These are phyloP conservation scores for Xylaria digitata DNA, from an alignment of 2,329 filamentous ascomycete genomes.

Conservation along the genomic window DNA sequence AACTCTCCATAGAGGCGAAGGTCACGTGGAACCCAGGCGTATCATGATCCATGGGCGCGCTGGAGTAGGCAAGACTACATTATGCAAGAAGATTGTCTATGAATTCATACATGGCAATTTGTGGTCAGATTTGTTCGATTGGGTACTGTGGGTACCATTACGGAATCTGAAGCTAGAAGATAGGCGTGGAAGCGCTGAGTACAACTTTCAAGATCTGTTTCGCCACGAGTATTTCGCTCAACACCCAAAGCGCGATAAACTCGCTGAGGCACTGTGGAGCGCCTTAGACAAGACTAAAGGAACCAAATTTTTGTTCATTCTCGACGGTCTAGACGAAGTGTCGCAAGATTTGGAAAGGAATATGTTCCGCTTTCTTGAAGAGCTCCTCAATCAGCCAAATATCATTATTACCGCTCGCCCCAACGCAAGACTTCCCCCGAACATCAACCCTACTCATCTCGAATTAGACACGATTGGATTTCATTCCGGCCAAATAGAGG, in stretches of 20 bases:
- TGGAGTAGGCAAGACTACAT: conserved; percentile 29
- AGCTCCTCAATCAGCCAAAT: conserved; percentile 45
- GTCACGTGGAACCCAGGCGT: background rate
- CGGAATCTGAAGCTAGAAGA: conserved; percentile 13
- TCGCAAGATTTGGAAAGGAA: background rate
- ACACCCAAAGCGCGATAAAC: background rate
- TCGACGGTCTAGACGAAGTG: conserved; percentile 60
- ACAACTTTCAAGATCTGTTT: conserved; percentile 2
- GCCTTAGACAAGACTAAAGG: no score
- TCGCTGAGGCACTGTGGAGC: no score
- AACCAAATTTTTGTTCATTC: conserved; percentile 50
- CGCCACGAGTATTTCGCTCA: conserved; percentile 12
- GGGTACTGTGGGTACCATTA: conserved; percentile 26
- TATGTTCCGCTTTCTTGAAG: background rate
- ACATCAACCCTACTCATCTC: conserved; percentile 43
- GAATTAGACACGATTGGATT: conserved; percentile 57
- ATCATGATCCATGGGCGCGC: conserved; percentile 28
- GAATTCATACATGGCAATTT: conserved; percentile 19
- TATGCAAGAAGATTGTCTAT: conserved; percentile 35
- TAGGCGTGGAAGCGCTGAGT: background rate
- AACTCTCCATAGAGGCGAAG: background rate
- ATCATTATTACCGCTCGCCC: conserved; percentile 57
- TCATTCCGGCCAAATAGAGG: conserved; percentile 50
- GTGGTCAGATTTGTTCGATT: conserved; percentile 19
- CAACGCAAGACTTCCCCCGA: conserved; percentile 32